phyloP scores from a whole-genome alignment of 805 yeast genomes.

The Starmerella vitae region DNA sequence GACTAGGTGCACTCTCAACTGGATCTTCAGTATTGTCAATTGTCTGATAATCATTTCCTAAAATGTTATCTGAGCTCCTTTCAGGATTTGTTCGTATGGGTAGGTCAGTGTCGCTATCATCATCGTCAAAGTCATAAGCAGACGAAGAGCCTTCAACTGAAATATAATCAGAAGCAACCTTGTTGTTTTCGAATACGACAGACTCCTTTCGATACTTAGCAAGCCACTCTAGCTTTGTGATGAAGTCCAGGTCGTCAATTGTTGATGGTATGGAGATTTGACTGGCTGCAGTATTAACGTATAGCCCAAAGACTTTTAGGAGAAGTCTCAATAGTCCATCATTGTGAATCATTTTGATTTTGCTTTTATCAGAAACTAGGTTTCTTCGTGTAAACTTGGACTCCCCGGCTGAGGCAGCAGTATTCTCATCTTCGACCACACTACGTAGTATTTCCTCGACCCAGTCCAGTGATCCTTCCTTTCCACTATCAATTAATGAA shows the following conservation, averaged over 20 bases:
- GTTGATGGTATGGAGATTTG: constrained; percentile 30
- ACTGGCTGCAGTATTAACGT: constrained; percentile 27
- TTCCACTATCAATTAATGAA: constrained; percentile 35
- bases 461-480: constrained; percentile 34
- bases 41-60: background rate
- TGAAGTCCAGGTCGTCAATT: constrained; percentile 27
- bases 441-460: constrained; percentile 30
- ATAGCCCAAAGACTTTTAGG: constrained; percentile 35
- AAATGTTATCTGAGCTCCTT: background rate
- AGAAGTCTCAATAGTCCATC: constrained; percentile 40
- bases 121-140: constrained; percentile 18
- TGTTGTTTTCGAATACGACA: constrained; percentile 29
- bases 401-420: background rate
- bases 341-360: constrained; percentile 28
- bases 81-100: background rate
- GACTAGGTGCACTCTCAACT: background rate
- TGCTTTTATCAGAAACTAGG: constrained; percentile 20
- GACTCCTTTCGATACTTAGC: constrained; percentile 32
- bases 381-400: constrained; percentile 8
- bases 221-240: constrained; percentile 29
- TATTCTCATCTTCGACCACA: constrained; percentile 20
- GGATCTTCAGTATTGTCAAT: background rate
- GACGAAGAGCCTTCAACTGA: constrained; percentile 21
- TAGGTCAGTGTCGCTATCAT: constrained; percentile 1
- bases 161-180: constrained; percentile 28